These are phyloP conservation scores for Byssochlamys sp. DNA, from an alignment of 2,329 filamentous ascomycete species.

Conservation along the genomic window DNA sequence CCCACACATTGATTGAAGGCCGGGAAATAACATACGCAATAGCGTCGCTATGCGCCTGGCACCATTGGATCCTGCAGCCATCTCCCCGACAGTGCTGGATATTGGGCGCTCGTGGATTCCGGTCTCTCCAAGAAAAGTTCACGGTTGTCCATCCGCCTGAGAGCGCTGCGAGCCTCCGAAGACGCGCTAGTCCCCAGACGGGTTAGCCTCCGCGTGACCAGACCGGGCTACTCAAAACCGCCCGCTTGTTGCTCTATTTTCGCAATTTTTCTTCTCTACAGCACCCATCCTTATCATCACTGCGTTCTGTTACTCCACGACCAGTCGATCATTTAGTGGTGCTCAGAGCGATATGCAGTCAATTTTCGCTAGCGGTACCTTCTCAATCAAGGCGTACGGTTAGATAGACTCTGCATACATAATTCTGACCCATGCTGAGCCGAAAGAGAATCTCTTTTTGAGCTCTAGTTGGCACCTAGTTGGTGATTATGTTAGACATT, in stretches of 20 bases:
- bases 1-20: background rate
- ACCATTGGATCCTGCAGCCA: constrained; percentile 34
- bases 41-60: constrained; percentile 30
- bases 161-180: background rate
- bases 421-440: background rate
- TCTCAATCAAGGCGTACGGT: constrained; percentile 71
- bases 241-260: constrained; percentile 12
- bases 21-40: constrained; percentile 24
- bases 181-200: background rate
- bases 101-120: constrained; percentile 11
- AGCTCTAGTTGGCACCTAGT: background rate
- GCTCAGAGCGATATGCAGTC: constrained; percentile 78
- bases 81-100: constrained; percentile 14
- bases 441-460: background rate
- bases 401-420: constrained; percentile 96
- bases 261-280: constrained; percentile 41
- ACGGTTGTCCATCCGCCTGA: constrained; percentile 15
- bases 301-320: constrained; percentile 58
- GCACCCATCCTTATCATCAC: constrained; percentile 94
- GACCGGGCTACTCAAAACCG: constrained; percentile 20
- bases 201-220: constrained; percentile 1
- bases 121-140: constrained; percentile 27
- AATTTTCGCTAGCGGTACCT: constrained; percentile 99
- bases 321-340: constrained; percentile 85
- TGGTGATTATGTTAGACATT: background rate